Evolutionary conservation across 2,329 filamentous ascomycete species (phyloP).

Genomic region (Paraphaeosphaeria sporulosa): DNA sequence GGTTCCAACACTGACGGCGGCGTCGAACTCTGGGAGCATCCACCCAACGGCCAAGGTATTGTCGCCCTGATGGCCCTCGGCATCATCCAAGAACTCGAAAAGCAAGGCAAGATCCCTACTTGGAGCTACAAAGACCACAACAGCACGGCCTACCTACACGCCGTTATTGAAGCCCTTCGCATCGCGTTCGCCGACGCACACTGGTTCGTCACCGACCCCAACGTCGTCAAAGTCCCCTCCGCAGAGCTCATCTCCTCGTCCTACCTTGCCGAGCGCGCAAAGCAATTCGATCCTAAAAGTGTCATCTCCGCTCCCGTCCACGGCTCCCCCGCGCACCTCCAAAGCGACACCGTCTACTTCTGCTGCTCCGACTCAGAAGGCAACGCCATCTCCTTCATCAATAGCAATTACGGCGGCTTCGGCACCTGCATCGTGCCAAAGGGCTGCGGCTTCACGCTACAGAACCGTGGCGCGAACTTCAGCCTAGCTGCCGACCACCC

Average conservation of each 20-base stretch:
- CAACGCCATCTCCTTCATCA: constrained; percentile 96
- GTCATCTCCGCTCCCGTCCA: constrained; percentile 66
- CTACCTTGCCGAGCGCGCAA: constrained; percentile 76
- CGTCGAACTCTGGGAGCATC: constrained; percentile 93
- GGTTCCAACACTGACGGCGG: constrained; percentile 60
- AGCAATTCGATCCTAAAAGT: constrained; percentile 65
- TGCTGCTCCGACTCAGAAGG: constrained; percentile 80
- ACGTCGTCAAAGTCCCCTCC: constrained; percentile 73
- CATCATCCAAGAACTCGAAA: constrained; percentile 86
- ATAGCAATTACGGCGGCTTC: constrained; percentile 90
- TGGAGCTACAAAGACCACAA: constrained; percentile 81
- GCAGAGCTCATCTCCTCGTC: constrained; percentile 72
- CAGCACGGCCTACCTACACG: constrained; percentile 76
- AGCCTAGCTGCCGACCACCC: constrained; percentile 74
- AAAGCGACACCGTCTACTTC: constrained; percentile 95
- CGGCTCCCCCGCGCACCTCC: constrained; percentile 78
- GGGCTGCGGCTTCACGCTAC: constrained; percentile 90
- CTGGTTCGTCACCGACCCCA: constrained; percentile 91
- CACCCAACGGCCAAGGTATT: constrained; percentile 94
- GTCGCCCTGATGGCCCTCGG: constrained; percentile 94
- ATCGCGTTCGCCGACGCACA: constrained; percentile 88
- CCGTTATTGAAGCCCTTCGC: constrained; percentile 84
- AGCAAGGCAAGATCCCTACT: constrained; percentile 73
- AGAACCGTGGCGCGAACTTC: constrained; percentile 93
- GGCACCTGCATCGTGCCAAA: constrained; percentile 85